Evolutionary conservation across 2,329 filamentous ascomycete species (phyloP).

Genomic region (Nigrospora oryzae): DNA sequence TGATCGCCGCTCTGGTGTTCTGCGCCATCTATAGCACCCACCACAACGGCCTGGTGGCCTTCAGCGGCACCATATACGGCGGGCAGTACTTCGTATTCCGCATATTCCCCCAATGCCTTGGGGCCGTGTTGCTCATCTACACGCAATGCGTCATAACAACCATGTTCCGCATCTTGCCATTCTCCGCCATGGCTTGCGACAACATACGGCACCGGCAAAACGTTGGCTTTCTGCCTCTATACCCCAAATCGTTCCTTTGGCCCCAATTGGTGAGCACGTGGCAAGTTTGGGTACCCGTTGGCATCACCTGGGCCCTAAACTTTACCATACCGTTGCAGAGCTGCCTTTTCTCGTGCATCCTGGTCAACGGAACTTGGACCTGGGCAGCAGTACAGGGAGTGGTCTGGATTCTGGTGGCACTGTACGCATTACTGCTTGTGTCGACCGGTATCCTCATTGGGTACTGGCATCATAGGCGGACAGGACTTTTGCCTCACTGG

Average conservation of each 20-base stretch:
- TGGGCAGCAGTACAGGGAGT: constrained; percentile 75
- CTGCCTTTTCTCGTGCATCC: constrained; percentile 61
- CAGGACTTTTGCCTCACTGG: constrained; percentile 64
- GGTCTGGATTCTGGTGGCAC: constrained; percentile 66
- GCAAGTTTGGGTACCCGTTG: constrained; percentile 55
- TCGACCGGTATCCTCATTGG: constrained; percentile 49
- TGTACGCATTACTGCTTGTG: constrained; percentile 62
- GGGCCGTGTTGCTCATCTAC: constrained; percentile 64
- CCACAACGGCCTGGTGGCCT: constrained; percentile 59
- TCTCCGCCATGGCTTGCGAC: constrained; percentile 65
- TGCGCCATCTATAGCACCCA: constrained; percentile 59
- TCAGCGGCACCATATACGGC: constrained; percentile 58
- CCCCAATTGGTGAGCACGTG: constrained; percentile 53
- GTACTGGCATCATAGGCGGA: constrained; percentile 58
- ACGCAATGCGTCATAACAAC: constrained; percentile 66
- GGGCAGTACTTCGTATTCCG: constrained; percentile 78
- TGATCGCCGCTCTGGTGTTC: constrained; percentile 66
- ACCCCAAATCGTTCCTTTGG: constrained; percentile 61
- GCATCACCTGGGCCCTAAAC: constrained; percentile 68
- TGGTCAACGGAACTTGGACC: constrained; percentile 52
- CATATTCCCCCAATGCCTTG: constrained; percentile 73
- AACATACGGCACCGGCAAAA: constrained; percentile 49
- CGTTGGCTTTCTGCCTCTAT: constrained; percentile 59
- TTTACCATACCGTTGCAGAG: constrained; percentile 78
- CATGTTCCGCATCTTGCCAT: constrained; percentile 70